A percentile compares a stretch with the other conserved stretches of the same genome.
These are phyloP conservation scores for Dittrichia graveolens DNA, from an alignment of 129 eudicot species.

Conservation along the genomic window DNA sequence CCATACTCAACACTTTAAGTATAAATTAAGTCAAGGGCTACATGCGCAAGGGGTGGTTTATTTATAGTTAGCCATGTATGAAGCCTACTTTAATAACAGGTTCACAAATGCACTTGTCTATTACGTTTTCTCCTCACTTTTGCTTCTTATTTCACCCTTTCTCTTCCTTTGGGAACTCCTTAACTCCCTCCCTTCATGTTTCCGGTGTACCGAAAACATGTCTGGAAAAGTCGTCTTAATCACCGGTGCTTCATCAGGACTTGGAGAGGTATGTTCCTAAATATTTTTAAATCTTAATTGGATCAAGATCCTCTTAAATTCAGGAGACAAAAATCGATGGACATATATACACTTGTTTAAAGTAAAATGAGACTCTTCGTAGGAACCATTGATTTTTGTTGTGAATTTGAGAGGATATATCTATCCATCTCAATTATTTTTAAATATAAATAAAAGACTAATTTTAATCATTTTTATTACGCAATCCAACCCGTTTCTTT, in stretches of 20 bases:
- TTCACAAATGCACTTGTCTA: constrained; percentile 33
- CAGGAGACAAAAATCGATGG: too few relatives aligned
- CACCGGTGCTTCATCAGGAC: constrained; percentile 59
- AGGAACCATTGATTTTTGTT: too few relatives aligned
- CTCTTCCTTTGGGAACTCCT: constrained; percentile 34
- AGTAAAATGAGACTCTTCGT: background rate
- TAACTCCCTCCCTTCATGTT: constrained; percentile 22
- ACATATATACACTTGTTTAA: too few relatives aligned
- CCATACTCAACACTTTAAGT: too few relatives aligned
- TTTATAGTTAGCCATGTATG: constrained; percentile 35
- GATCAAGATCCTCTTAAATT: too few relatives aligned
- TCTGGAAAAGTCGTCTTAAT: constrained; percentile 48
- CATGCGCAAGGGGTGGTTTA: background rate
- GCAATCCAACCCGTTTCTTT: too few relatives aligned
- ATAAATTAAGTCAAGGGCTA: too few relatives aligned
- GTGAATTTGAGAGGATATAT: background rate
- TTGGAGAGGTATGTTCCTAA: constrained; percentile 58
- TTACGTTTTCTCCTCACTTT: constrained; percentile 21
- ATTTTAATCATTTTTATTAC: too few relatives aligned
- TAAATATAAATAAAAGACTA: too few relatives aligned
- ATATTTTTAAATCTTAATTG: too few relatives aligned
- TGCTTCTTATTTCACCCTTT: constrained; percentile 26
- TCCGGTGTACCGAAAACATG: constrained; percentile 32
- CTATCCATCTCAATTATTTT: too few relatives aligned
- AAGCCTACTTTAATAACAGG: constrained; percentile 28